Percentiles rank a stretch among this genome's conserved stretches.
Evolutionary conservation across 257 asterid genomes (phyloP).

Genomic region (Prunella vulgaris): DNA sequence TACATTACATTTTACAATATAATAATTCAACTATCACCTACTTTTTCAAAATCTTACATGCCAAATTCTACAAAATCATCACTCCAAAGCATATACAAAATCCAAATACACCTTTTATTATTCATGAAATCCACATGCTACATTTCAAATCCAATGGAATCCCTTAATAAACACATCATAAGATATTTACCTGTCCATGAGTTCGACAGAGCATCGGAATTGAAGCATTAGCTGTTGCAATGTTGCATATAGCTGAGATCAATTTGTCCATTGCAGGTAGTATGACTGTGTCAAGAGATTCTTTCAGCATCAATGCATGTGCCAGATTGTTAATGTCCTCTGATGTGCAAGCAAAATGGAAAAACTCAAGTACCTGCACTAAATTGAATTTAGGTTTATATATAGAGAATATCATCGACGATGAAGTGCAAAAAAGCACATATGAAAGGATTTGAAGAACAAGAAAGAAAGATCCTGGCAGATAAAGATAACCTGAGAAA

Average conservation of each 20-base stretch:
- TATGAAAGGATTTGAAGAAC: background rate
- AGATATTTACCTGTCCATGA: slow-evolving; percentile 48
- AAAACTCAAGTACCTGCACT: slow-evolving; percentile 47
- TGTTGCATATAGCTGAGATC: slow-evolving; percentile 32
- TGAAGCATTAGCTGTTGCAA: slow-evolving; percentile 42
- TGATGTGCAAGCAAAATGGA: slow-evolving; percentile 55
- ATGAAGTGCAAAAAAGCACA: background rate
- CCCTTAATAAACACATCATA: background rate
- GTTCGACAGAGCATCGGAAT: slow-evolving; percentile 57
- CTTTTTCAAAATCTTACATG: too few relatives aligned
- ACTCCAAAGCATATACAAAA: too few relatives aligned
- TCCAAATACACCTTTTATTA: too few relatives aligned
- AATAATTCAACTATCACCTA: too few relatives aligned
- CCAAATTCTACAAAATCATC: too few relatives aligned
- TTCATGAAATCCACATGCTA: too few relatives aligned
- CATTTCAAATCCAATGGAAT: too few relatives aligned
- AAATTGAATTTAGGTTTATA: background rate
- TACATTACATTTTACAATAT: too few relatives aligned
- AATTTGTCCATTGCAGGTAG: slow-evolving; percentile 44
- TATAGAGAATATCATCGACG: background rate
- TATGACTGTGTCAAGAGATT: slow-evolving; percentile 32
- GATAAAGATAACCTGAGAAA: background rate
- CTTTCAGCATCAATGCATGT: slow-evolving; percentile 54
- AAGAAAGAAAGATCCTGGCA: background rate
- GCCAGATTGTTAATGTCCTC: slow-evolving; percentile 53